Evolutionary conservation across 1,284 basidiomycete species (phyloP), one percentile per base, ranked within the genome.

Genomic region (Naganishia cerealis): DNA sequence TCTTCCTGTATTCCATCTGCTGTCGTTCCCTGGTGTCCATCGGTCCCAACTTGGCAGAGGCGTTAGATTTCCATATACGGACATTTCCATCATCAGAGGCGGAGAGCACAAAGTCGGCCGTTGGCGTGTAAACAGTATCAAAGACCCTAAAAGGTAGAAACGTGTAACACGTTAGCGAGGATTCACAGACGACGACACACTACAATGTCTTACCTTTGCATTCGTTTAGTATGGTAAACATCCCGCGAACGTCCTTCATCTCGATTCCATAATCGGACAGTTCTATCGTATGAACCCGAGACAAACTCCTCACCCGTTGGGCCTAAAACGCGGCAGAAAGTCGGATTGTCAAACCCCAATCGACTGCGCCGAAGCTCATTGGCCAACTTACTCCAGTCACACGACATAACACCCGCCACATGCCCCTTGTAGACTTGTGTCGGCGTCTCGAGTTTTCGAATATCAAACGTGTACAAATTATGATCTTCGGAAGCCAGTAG

Each of bases 1-100:
- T 90, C 67, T 93, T 89, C 39, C 94, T 85, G 81, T 99, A 98
- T 79, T 99, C 95, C 73, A 94, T 90, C 21, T 90, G 87, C 9
- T 93, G 91, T 66, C 92, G 87, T 79, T 99, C 95, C 69, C 93
- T 87, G n/a, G 91, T 89, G 61, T 91, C 92, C 71, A 96, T 84
- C 62, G 96, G 86, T 6, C 95, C 96, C 38, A 99, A 84, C 80
- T 92, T 96, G 73, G 96, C 94, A 0, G 90, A 89, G 0, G 95
- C 93, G 67, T 89, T 88, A 15, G 91, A 87, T 80, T 99, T 99
- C 96, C 96, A 99, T 74, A 99, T 86, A 55, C 75, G 87, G 66
- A 98, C 87, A 75, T 98, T 98, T 38, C 95, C 95, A 76, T 99
- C 96, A 78, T 99, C 96, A 0, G 93, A 96, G 8, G 94, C 96